Base-by-base conservation (phyloP, 164 flowering plant species). In the Tinospora cordifolia region DNA sequence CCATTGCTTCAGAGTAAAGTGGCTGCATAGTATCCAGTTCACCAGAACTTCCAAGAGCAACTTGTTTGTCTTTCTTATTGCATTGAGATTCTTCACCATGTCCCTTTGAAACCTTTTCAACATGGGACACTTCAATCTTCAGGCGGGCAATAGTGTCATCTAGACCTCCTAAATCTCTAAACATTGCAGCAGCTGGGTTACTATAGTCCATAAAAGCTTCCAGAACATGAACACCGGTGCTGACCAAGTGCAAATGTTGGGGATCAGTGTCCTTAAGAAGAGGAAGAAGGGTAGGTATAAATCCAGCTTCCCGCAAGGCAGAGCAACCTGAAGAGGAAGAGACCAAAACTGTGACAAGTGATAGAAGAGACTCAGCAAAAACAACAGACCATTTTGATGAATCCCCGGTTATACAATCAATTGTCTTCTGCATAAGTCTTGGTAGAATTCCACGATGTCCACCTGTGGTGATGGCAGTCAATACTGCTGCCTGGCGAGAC, bases 201-300 rank as follows among this genome's bases (percentile, higher is more conserved):
- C 97, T 89, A 73, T 88, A 91, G 76, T 93, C 98, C 97, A 93
- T 91, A 76, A 91, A 90, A 44, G 92, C 88, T 77, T 90, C 97
- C 36, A 93, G 82, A 73, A 91, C 86, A 78, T 87, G 90, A 65
- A 91, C 98, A 66, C 96, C 96, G 21, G 86, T 85, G 64, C 87
- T 83, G 47, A 93, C 97, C 84, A 90, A 82, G 79, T 87, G 97
- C 79, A 93, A 79, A 71, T 93, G 98, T 77, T 87, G 96, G 39
- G 95, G 85, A 67, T 88, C 85, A 54, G 85, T 84, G 78, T 91
- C 94, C 75, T 88, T 91, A 72, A 93, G 90, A 57, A 93, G 90
- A 66, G 98, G 98, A 39, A 93, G 79, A 78, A 93, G 90, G 69
- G 92, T 88, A 19, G 98, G 93, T 60, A 93, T 87, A 76, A 91